Percentiles rank a stretch among this genome's conserved stretches.
These are phyloP conservation scores for Solanum neorickii DNA, from an alignment of 257 asterid genomes.

Conservation along the genomic window DNA sequence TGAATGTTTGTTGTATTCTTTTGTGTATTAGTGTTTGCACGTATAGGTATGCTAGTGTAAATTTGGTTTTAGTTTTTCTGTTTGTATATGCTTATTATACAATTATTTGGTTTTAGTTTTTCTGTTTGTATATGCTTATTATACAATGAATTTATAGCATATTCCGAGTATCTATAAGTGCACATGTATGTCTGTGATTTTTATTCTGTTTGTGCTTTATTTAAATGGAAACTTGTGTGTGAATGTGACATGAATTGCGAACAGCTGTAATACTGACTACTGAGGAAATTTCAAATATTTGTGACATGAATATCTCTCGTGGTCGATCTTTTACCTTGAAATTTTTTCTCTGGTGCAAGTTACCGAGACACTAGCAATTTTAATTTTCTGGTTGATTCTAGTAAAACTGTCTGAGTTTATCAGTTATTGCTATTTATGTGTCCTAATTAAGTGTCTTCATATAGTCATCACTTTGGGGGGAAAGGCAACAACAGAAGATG, in stretches of 20 bases:
- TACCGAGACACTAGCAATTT: neutral
- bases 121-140: neutral
- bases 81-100: neutral
- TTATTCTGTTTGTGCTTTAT: neutral
- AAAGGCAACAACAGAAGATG: slow-evolving; percentile 68
- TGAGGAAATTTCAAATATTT: neutral
- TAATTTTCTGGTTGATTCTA: neutral
- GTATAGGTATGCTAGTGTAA: neutral
- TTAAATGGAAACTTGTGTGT: neutral
- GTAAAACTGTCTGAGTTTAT: neutral
- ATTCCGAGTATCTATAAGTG: neutral
- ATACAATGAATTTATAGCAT: neutral
- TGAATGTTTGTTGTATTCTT: neutral
- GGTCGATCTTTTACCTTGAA: neutral
- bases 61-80: neutral
- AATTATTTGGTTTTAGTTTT: neutral
- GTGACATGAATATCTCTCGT: neutral
- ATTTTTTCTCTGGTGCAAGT: neutral
- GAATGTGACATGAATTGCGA: neutral
- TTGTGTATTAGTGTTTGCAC: neutral
- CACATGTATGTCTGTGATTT: neutral
- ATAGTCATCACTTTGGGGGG: slow-evolving; percentile 67
- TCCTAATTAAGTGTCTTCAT: slow-evolving; percentile 5
- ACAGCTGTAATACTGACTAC: neutral
- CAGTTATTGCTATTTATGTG: neutral